phyloP scores from a whole-genome alignment of 257 asterid species.

The Solanum sitiens region DNA sequence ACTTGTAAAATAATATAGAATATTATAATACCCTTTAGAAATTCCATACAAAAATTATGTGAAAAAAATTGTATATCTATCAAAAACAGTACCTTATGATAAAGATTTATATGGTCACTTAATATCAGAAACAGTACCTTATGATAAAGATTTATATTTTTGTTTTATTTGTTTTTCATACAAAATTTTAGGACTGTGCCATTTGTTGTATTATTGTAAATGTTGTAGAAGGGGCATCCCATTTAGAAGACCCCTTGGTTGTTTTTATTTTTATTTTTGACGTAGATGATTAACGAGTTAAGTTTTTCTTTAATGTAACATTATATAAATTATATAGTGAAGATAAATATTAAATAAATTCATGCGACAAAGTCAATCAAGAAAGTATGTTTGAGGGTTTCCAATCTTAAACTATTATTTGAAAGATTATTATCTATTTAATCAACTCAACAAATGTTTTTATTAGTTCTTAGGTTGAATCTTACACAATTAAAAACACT shows the following conservation, averaged over 20 bases:
- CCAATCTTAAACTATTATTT: neutral
- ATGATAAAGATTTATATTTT: neutral
- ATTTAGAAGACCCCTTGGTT: constrained; percentile 39
- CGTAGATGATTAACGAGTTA: neutral
- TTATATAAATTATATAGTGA: neutral
- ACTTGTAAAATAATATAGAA: too few relatives aligned
- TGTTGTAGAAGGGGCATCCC: constrained; percentile 20
- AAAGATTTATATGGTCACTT: neutral
- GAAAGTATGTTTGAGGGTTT: neutral
- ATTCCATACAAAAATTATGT: too few relatives aligned
- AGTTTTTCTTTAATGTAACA: neutral
- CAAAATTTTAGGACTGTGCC: constrained; percentile 22
- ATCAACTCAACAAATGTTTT: neutral
- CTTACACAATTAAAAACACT: neutral
- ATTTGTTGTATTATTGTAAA: constrained; percentile 48
- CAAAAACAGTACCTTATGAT: neutral
- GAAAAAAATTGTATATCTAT: neutral
- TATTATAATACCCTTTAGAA: too few relatives aligned
- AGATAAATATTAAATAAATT: neutral
- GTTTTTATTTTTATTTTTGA: neutral
- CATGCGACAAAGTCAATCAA: fast-evolving
- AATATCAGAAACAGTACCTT: neutral
- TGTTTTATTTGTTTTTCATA: neutral
- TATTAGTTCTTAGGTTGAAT: neutral
- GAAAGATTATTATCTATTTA: neutral